Evolutionary conservation across 805 yeast species (phyloP), one percentile per base, ranked within the genome.

Genomic region (Wickerhamiella azyma): DNA sequence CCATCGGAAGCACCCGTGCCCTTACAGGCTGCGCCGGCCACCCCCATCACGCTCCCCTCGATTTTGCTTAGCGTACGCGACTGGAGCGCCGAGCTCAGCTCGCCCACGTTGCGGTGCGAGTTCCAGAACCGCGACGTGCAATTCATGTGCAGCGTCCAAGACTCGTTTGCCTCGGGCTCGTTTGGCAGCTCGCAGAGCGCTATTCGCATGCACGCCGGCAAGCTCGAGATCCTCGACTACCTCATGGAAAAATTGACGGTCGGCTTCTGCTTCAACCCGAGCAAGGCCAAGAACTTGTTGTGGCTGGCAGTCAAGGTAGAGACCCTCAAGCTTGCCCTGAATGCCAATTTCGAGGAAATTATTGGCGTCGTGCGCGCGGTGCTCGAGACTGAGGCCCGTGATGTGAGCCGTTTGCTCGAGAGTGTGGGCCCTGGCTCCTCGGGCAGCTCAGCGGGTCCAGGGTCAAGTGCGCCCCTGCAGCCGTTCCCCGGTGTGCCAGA

Each of bases 51-150:
- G 4, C 24, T 21, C 4, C 24, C 24, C 24, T 21, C 33, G 10
- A 24, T 41, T n/a, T 16, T 37, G 14, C 28, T 26, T 2, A 35
- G 29, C 29, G 41, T 26, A 11, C 46, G 26, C n/a, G 32, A 39
- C 49, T 21, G 37, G 37, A 45, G 42, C 18, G 40, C 51, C 3
- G 55, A 48, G 19, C 46, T 50, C 18, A 48, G 39, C 21, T 40
- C 52, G 10, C 48, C 43, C n/a, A 43, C 48, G 1, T 7, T 55
- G n/a, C 45, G 43, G 9, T 39, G 53, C 3, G 58, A 55, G 41
- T 46, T 55, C 1, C 59, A 55, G 26, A 53, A 46, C 39, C 55
- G 53, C 17, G 53, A 47, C 28, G 45, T 53, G 11, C 57, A 53
- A 26, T 45, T 53, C 13, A 45, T 56, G 9, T 40, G 51, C 10